phyloP scores from a whole-genome alignment of 306 rosid genomes.

The Lagenaria siceraria region DNA sequence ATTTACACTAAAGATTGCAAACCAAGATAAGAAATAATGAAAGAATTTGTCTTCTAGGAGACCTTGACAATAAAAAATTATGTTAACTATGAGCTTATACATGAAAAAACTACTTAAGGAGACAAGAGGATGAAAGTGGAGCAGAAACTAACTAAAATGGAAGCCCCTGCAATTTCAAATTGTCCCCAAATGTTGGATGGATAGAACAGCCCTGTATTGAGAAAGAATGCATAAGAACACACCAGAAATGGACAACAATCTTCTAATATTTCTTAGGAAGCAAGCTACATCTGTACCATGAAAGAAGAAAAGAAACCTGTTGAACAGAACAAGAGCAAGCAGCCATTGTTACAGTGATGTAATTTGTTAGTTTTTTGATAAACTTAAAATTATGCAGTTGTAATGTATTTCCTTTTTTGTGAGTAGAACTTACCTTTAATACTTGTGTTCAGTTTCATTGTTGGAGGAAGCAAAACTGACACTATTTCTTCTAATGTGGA shows the following conservation, averaged over 20 bases:
- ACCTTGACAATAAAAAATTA: background rate
- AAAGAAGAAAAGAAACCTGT: slow-evolving; percentile 1
- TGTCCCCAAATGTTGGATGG: background rate
- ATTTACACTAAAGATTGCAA: background rate
- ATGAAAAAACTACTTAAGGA: background rate
- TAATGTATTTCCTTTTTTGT: background rate
- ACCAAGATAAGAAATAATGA: background rate
- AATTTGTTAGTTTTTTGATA: background rate
- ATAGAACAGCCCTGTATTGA: background rate
- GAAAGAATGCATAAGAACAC: background rate
- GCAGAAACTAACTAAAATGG: slow-evolving; percentile 5
- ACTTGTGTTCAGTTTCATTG: no score
- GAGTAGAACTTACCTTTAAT: background rate
- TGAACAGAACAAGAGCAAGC: background rate
- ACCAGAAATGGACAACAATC: background rate
- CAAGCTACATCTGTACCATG: background rate
- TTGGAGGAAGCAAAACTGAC: no score
- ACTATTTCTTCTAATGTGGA: background rate
- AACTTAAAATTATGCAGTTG: background rate
- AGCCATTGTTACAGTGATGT: background rate
- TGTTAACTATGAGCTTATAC: background rate
- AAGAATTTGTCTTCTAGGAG: background rate
- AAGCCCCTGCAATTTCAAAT: slow-evolving; percentile 7
- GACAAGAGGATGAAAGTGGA: background rate
- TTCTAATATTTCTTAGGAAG: background rate